phyloP scores from a whole-genome alignment of 73 alveolate species.

The Stentor coeruleus region DNA sequence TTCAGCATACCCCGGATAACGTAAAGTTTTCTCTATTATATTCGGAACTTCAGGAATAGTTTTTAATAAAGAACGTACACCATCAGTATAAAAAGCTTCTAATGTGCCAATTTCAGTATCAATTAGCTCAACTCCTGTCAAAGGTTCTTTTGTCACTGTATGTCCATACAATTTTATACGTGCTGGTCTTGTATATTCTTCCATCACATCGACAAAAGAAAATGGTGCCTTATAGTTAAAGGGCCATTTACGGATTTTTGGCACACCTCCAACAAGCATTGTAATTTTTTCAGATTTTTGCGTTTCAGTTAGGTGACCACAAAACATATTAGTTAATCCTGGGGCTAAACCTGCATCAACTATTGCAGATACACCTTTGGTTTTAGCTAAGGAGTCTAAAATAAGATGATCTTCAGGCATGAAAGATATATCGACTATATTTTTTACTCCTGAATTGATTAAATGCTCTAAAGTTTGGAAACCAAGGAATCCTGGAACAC shows the following conservation, averaged over 20 bases:
- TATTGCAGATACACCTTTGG: neutral
- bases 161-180: neutral
- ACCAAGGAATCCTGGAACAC: neutral
- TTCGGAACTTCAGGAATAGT: neutral
- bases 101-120: neutral
- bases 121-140: neutral
- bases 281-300: neutral
- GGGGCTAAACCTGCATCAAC: neutral
- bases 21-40: neutral
- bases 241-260: neutral
- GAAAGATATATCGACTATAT: neutral
- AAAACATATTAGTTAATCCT: neutral
- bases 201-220: slow-evolving; percentile 1
- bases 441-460: neutral
- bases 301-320: neutral
- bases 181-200: neutral
- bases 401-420: neutral
- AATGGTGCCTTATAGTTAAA: neutral
- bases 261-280: neutral
- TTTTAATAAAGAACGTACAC: neutral
- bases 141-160: neutral
- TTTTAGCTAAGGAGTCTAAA: neutral
- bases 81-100: neutral
- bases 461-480: neutral
- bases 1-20: slow-evolving; percentile 4